Conservation (phyloP, 148 eudicot genomes). For the Amaranthus palmeri region DNA sequence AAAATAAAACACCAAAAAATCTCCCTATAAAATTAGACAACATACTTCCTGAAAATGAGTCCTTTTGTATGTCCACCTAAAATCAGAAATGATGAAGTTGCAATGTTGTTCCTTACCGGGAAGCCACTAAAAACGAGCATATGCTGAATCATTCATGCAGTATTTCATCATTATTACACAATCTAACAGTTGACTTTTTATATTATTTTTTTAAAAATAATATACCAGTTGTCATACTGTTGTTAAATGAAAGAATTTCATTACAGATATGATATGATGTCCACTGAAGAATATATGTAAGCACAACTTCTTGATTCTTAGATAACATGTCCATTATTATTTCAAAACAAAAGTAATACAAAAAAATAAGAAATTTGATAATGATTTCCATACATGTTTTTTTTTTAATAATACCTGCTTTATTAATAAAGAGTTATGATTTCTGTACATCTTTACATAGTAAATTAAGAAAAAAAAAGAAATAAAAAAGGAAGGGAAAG, state of each 20-base stretch:
- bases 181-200: conserved; percentile 3
- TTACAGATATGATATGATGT: conserved; percentile 12
- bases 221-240: neutral
- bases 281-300: neutral
- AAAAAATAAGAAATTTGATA: neutral
- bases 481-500: too few species aligned
- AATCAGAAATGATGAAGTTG: neutral
- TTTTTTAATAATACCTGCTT: too few species aligned
- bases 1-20: too few species aligned
- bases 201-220: neutral
- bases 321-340: neutral
- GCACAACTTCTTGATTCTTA: neutral
- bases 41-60: too few species aligned
- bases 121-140: conserved; percentile 2
- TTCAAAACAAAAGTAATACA: neutral
- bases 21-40: too few species aligned
- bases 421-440: too few species aligned
- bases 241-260: neutral
- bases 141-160: neutral
- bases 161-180: neutral
- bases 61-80: neutral
- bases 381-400: too few species aligned
- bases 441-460: too few species aligned
- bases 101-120: conserved; percentile 10
- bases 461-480: too few species aligned